These are phyloP conservation scores for Mycena galericulata DNA, from an alignment of 768 basidiomycete species.

Conservation along the genomic window DNA sequence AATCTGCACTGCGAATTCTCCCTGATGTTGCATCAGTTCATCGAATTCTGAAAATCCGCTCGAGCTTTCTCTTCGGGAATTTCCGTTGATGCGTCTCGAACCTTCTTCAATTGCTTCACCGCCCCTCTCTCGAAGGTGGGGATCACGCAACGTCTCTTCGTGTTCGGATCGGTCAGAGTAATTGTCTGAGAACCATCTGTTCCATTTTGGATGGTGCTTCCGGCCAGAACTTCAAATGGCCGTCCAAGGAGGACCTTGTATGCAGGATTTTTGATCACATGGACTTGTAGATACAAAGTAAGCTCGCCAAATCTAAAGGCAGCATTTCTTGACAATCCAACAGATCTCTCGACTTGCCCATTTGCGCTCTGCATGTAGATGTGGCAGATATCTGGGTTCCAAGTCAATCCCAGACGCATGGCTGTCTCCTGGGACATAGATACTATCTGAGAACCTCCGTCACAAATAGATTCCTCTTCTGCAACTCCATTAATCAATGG, in stretches of 20 bases:
- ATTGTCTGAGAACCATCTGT: neutral
- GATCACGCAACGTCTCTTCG: neutral
- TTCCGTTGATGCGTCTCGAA: neutral
- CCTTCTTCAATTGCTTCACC: neutral
- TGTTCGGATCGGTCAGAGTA: slow-evolving; percentile 7
- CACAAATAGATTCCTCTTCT: slow-evolving; percentile 22
- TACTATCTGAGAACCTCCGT: slow-evolving; percentile 34
- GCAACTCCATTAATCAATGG: neutral
- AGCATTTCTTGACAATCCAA: slow-evolving; percentile 21
- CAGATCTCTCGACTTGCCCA: neutral
- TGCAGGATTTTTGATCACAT: slow-evolving; percentile 16
- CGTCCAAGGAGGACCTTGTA: slow-evolving; percentile 15
- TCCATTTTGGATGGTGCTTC: neutral
- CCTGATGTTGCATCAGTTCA: neutral
- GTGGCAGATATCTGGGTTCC: slow-evolving; percentile 7
- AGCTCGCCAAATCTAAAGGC: slow-evolving; percentile 19
- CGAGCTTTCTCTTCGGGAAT: neutral
- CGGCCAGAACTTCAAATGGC: slow-evolving; percentile 10
- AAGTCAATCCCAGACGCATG: neutral
- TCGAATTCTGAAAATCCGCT: neutral
- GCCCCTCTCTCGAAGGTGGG: slow-evolving; percentile 5
- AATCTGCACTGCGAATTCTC: slow-evolving; percentile 14
- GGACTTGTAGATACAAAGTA: slow-evolving; percentile 22
- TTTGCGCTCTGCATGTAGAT: slow-evolving; percentile 19
- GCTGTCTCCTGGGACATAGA: slow-evolving; percentile 33